Percentiles rank a stretch among this genome's conserved stretches.
These are phyloP conservation scores for Neurospora pannonica DNA, from an alignment of 495 filamentous ascomycete genomes.

Conservation along the genomic window DNA sequence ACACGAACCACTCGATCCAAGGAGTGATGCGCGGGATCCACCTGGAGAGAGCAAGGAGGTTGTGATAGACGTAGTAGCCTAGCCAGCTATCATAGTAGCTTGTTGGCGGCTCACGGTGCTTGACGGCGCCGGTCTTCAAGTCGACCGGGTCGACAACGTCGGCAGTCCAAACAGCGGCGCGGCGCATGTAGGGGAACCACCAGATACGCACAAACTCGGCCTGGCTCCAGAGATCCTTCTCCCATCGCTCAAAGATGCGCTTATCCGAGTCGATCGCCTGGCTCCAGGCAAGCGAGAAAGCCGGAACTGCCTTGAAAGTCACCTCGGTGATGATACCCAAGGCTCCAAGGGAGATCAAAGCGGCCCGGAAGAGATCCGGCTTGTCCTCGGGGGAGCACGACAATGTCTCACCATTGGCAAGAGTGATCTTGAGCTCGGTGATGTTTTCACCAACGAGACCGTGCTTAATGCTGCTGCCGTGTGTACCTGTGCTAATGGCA, in stretches of 20 bases:
- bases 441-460: constrained; percentile 75
- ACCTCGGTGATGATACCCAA: constrained; percentile 86
- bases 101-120: constrained; percentile 25
- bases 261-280: constrained; percentile 65
- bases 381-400: constrained; percentile 65
- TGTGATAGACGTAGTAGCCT: constrained; percentile 84
- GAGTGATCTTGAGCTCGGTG: constrained; percentile 61
- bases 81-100: constrained; percentile 73
- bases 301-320: constrained; percentile 65
- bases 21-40: constrained; percentile 75
- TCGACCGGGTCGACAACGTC: constrained; percentile 28
- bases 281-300: constrained; percentile 74
- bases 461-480: constrained; percentile 77
- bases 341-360: constrained; percentile 78
- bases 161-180: constrained; percentile 81
- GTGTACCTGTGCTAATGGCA: constrained; percentile 85
- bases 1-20: constrained; percentile 85
- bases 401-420: constrained; percentile 69
- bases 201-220: constrained; percentile 87
- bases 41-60: constrained; percentile 66
- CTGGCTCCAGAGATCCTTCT: constrained; percentile 65
- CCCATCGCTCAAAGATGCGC: constrained; percentile 63
- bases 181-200: constrained; percentile 91
- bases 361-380: constrained; percentile 74
- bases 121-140: constrained; percentile 48